Base-by-base conservation (phyloP, 179 eudicot species). In the Beta corolliflora region DNA sequence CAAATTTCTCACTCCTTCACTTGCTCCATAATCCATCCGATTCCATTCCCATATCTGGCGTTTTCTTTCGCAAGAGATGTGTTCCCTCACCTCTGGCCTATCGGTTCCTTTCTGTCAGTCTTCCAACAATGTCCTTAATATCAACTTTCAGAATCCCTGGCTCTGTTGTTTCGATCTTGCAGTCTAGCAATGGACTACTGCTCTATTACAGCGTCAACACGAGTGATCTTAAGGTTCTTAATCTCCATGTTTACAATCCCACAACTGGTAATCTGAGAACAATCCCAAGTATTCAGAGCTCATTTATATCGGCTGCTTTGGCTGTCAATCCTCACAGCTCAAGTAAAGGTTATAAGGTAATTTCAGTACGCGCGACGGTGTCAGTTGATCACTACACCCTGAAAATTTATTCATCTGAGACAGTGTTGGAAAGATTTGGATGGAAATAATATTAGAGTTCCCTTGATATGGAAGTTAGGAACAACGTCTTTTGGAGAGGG, bases 171-270 rank as follows among this genome's bases (percentile, higher is more conserved):
- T 70, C 29, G 12, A 46, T 45, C 55, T 19, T 70, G 73, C 55
- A 44, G 29, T 70, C 55, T 46, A 41, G 52, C 23, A 44, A 69
- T 3, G 73, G 73, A 52, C 25, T 69, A 44, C 23, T 44, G 52
- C 52, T 69, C 52, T 44, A 69, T n/a, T 69, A 69, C 53, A 69
- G 25, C 73, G 41, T 69, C n/a, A 41, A 16, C 52, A 7, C 53
- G 25, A 69, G 73, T 41, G 23, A 69, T 44, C 44, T 25, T 7
- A 44, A 16, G 73, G 73, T 44, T 69, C 73, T 69, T 9, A 69
- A 69, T 5, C 73, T 69, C 53, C 73, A 69, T 44, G 73, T 69
- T 69, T 44, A 44, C 50, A 68, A 68, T 68, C 72, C 72, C 23
- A 68, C 44, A 14, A 68, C 21, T 41, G n/a, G 21, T 16, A 48